Base-by-base conservation (phyloP, 495 filamentous ascomycete genomes). In the Xylaria acuta region DNA sequence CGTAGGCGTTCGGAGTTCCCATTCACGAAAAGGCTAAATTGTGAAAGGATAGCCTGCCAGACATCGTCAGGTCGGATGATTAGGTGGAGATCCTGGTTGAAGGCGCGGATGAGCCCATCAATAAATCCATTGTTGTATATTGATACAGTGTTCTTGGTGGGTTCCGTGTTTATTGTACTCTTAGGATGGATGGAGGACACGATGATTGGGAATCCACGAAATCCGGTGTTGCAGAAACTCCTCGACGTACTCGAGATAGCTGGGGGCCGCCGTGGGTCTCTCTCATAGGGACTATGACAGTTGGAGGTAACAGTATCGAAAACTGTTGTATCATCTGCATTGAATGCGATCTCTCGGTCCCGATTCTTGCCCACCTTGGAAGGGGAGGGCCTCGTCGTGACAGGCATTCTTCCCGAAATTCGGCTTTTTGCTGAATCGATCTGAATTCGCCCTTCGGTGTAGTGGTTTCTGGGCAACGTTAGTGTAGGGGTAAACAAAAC, bases 31-130 rank as follows among this genome's bases (percentile, higher is more conserved):
- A 86, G 80, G 74, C 80, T 86, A 27, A 91, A 73, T 72, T 90
- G 88, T 5, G 79, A 77, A 1, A 90, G 77, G 72, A 90, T 87
- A 36, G 84, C 78, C 54, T 89, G 82, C 88, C 89, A 91, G 49
- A 91, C 80, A 72, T 90, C 88, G 11, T 91, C 88, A 0, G 88
- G 88, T 9, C 88, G 82, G 69, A 91, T 72, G 5, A 77, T 76
- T 14, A 90, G 82, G 62, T 87, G 81, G 54, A 85, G 82, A 69
- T 91, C 86, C 49, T 83, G 64, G 70, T 75, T 84, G 76, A 86
- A 91, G 22, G 89, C 88, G 25, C 82, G 70, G 51, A 86, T 80
- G 38, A 79, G 79, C 36, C 79, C 81, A 40, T 80, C 73, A 16
- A 90, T 81, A 71, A 91, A 89, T 41, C 84, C 83, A 68, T 90